Evolutionary conservation across 2,329 filamentous ascomycete species (phyloP).

Genomic region (Colletotrichum filicis): DNA sequence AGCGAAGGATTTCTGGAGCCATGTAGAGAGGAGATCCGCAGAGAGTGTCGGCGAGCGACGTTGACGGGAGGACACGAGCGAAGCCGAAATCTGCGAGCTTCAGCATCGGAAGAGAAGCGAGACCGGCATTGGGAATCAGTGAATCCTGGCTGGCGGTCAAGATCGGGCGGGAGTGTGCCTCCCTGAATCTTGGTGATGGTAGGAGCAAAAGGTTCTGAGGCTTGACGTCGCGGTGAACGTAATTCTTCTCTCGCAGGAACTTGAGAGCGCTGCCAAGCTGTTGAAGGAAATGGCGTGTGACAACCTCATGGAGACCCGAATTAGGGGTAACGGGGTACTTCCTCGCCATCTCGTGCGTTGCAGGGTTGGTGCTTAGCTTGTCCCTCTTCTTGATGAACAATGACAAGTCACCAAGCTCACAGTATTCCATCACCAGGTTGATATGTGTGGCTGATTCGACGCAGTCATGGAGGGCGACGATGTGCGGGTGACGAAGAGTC

Average conservation of each 20-base stretch:
- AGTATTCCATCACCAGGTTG: conserved; percentile 99
- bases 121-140: conserved; percentile 81
- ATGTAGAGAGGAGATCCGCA: conserved; percentile 98
- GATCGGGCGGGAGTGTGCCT: conserved; percentile 72
- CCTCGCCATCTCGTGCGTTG: conserved; percentile 88
- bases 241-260: conserved; percentile 85
- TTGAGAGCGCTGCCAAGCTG: conserved; percentile 92
- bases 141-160: conserved; percentile 83
- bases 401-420: conserved; percentile 92
- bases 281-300: conserved; percentile 95
- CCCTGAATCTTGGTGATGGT: conserved; percentile 79
- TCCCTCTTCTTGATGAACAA: conserved; percentile 96
- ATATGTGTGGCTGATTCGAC: conserved; percentile 88
- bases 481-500: conserved; percentile 93
- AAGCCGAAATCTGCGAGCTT: conserved; percentile 99
- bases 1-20: conserved; percentile 96
- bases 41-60: conserved; percentile 92
- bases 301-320: conserved; percentile 94
- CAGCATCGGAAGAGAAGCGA: conserved; percentile 90
- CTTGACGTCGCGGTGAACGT: conserved; percentile 97
- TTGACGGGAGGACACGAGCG: conserved; percentile 88
- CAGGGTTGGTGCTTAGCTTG: conserved; percentile 80
- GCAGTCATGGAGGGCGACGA: conserved; percentile 95
- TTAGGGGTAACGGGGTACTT: conserved; percentile 89
- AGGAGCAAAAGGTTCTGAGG: conserved; percentile 95